Base-by-base conservation (phyloP, 1,139 yeast species). In the Debaryomyces subglobosus region DNA sequence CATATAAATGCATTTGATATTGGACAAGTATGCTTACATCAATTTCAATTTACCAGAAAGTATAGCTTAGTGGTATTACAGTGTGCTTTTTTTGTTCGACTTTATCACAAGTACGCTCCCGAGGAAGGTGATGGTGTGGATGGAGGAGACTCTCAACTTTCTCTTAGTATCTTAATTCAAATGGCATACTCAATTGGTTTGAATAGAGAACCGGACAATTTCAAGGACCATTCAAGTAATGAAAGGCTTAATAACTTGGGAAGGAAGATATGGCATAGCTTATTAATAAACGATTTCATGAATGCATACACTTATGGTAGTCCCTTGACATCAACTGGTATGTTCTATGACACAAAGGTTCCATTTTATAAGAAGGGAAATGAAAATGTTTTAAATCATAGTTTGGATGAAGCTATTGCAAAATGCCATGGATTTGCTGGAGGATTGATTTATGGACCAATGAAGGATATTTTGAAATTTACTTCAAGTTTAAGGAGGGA, bases 251-350 rank as follows among this genome's bases (percentile, higher is more conserved):
- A 73, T 43, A 69, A 70, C 50, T 59, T 72, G 23, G 71, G 75
- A 61, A 65, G 86, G 54, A 80, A 79, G 50, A 67, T 80, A 3
- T 82, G 85, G 85, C 72, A 73, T 55, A 68, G 68, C 38, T 59
- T 80, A 34, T 62, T 72, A 15, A 54, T 62, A 16, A 53, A 53
- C 15, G 67, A 63, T 39, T 38, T 58, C 4, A 51, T 57, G 9
- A 25, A 41, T 15, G 39, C 45, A 10, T 41, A 16, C 23, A 21
- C 34, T 6, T 36, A 36, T 29, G 45, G 48, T 5, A 40, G 34
- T 36, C 48, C 58, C 46, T 35, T 51, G 16, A 53, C 56, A 0
- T 35, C 53, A 2, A 53, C 51, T 15, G 50, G 53, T 15, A 40
- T 45, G 24, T 55, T 47, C 32, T 41, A 37, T 24, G 60, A 59